These are phyloP conservation scores for Trypanosomatidae sp. DNA, from an alignment of 208 protist species.

Conservation along the genomic window DNA sequence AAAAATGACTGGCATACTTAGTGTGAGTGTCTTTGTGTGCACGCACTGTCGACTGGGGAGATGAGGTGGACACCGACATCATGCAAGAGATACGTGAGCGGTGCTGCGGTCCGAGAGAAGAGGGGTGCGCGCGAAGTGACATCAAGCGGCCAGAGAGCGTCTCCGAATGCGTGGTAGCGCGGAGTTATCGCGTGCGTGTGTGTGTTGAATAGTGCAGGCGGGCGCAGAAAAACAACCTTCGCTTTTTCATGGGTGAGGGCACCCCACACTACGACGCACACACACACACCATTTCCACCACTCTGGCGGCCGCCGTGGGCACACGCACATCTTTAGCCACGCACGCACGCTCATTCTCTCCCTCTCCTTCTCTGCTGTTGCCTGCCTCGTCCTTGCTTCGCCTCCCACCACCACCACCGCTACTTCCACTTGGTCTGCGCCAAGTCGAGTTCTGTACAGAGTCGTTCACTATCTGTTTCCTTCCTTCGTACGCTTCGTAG, in stretches of 20 bases:
- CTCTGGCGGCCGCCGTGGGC: neutral
- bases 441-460: neutral
- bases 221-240: neutral
- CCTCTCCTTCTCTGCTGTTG: constrained; percentile 6
- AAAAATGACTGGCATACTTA: too few species aligned
- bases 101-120: neutral
- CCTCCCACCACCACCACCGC: neutral
- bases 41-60: neutral
- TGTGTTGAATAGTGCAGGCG: neutral
- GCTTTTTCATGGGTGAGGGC: neutral
- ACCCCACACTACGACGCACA: neutral
- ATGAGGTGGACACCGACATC: neutral
- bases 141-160: neutral
- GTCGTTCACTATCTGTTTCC: constrained; percentile 4
- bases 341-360: neutral
- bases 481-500: constrained; percentile 4
- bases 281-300: neutral
- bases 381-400: neutral
- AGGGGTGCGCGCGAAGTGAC: neutral
- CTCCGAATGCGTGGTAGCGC: neutral
- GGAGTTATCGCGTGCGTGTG: neutral
- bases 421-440: neutral
- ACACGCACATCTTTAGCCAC: neutral
- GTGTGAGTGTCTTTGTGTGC: neutral
- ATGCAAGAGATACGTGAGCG: neutral